Evolutionary conservation across 495 filamentous ascomycete genomes (phyloP).

Genomic region (Acidomyces sp.): DNA sequence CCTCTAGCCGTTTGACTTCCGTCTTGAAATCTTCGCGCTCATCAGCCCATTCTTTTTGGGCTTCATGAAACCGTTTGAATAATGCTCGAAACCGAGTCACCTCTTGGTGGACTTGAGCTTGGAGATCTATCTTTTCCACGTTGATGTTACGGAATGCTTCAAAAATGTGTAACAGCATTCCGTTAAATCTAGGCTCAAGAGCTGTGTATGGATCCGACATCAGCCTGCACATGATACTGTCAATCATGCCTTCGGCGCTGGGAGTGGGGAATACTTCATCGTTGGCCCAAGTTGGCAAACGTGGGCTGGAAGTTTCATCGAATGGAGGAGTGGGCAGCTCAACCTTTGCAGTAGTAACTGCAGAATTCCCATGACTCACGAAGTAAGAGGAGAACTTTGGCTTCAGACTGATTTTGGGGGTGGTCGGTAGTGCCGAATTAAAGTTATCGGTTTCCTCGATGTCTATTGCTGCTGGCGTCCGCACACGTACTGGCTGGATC

Average conservation of each 20-base stretch:
- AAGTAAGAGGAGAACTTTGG: slow-evolving; percentile 22
- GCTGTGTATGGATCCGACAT: slow-evolving; percentile 11
- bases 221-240: slow-evolving; percentile 21
- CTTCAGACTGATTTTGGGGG: slow-evolving; percentile 16
- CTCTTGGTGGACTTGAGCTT: slow-evolving; percentile 8
- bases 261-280: slow-evolving; percentile 8
- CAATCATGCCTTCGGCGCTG: slow-evolving; percentile 17
- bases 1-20: slow-evolving; percentile 27
- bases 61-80: slow-evolving; percentile 6
- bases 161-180: slow-evolving; percentile 23
- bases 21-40: slow-evolving; percentile 19
- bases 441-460: no score
- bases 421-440: slow-evolving; percentile 15
- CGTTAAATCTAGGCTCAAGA: slow-evolving; percentile 23
- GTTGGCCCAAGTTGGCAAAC: slow-evolving; percentile 12
- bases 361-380: slow-evolving; percentile 14
- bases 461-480: slow-evolving; percentile 12
- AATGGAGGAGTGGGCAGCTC: no score
- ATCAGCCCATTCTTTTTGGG: slow-evolving; percentile 16
- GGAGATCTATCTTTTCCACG: slow-evolving; percentile 18
- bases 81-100: slow-evolving; percentile 4
- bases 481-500: slow-evolving; percentile 14
- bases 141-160: slow-evolving; percentile 23
- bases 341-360: slow-evolving; percentile 7
- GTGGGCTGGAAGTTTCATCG: no score